These are phyloP conservation scores for Diplocarpon mali DNA, from an alignment of 2,329 filamentous ascomycete genomes.

Conservation along the genomic window DNA sequence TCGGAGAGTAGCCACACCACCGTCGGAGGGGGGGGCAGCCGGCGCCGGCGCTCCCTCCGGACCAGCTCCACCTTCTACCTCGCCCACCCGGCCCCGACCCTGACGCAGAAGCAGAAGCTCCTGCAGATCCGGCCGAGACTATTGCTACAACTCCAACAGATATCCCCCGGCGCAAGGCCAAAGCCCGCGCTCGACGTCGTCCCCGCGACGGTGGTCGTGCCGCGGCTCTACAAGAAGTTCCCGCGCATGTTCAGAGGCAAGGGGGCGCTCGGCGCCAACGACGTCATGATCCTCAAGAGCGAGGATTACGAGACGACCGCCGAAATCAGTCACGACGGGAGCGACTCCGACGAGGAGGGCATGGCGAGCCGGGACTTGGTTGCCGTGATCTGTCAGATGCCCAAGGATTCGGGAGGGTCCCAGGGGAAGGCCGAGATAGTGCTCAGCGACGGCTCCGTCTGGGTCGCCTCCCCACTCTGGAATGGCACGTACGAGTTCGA, in stretches of 20 bases:
- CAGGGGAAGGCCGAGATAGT: conserved; percentile 45
- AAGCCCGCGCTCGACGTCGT: conserved; percentile 64
- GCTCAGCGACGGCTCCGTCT: conserved; percentile 50
- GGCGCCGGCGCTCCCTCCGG: conserved; percentile 36
- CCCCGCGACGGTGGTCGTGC: conserved; percentile 52
- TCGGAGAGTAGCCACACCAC: conserved; percentile 23
- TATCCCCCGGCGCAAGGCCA: conserved; percentile 49
- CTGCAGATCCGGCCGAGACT: conserved; percentile 57
- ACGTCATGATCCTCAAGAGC: conserved; percentile 60
- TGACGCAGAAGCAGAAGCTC: conserved; percentile 43
- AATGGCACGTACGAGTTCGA: conserved; percentile 58
- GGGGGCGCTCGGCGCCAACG: conserved; percentile 53
- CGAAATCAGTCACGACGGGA: conserved; percentile 45
- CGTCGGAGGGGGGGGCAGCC: conserved; percentile 19
- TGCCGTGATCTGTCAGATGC: conserved; percentile 55
- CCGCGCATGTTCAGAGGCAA: conserved; percentile 53
- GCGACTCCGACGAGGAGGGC: conserved; percentile 39
- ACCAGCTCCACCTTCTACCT: conserved; percentile 54
- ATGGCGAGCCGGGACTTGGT: conserved; percentile 45
- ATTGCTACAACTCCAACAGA: conserved; percentile 59
- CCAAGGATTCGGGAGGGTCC: conserved; percentile 38
- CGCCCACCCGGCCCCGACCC: conserved; percentile 53
- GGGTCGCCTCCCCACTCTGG: conserved; percentile 40
- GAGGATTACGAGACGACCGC: conserved; percentile 46
- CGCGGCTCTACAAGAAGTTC: conserved; percentile 47